A percentile compares a stretch with the other conserved stretches of the same genome.
Conservation (phyloP, 2,329 filamentous ascomycete species). For the Clarireedia paspali region DNA sequence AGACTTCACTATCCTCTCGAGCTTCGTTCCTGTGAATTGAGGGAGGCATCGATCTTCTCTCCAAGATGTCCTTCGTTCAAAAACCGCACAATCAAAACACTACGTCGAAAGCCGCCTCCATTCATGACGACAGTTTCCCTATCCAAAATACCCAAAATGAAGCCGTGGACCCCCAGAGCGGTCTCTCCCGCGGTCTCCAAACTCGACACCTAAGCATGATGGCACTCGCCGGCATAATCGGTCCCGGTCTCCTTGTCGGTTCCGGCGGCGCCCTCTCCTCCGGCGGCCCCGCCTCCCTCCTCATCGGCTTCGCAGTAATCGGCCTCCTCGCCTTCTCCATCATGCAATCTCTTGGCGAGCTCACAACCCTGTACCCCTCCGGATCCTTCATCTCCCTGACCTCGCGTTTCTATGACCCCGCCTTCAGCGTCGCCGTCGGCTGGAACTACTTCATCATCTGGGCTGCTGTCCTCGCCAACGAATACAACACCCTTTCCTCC, state of each 20-base stretch:
- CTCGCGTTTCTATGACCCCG: slow-evolving; percentile 63
- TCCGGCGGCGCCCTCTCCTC: slow-evolving; percentile 60
- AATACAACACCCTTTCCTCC: slow-evolving; percentile 62
- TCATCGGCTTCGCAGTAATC: slow-evolving; percentile 68
- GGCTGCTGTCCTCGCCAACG: slow-evolving; percentile 49
- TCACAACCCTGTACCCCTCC: slow-evolving; percentile 66
- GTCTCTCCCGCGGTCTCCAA: slow-evolving; percentile 63
- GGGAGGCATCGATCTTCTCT: not conserved
- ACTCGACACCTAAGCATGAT: slow-evolving; percentile 63
- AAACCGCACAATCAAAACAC: not conserved
- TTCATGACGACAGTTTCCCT: not conserved
- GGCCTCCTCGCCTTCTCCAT: slow-evolving; percentile 55
- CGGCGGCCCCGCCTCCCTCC: slow-evolving; percentile 62
- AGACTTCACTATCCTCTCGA: no score
- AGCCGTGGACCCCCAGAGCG: slow-evolving; percentile 46
- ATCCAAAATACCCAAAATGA: not conserved
- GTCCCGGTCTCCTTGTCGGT: slow-evolving; percentile 65
- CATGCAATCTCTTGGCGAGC: slow-evolving; percentile 62
- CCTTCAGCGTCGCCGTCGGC: slow-evolving; percentile 59
- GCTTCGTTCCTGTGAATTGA: not conserved
- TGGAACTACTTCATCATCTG: slow-evolving; percentile 30
- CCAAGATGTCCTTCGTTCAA: not conserved
- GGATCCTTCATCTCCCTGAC: slow-evolving; percentile 65
- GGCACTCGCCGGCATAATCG: slow-evolving; percentile 50
- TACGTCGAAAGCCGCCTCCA: not conserved